Base-by-base conservation (phyloP, 805 yeast genomes). In the Pichia deserticola region DNA sequence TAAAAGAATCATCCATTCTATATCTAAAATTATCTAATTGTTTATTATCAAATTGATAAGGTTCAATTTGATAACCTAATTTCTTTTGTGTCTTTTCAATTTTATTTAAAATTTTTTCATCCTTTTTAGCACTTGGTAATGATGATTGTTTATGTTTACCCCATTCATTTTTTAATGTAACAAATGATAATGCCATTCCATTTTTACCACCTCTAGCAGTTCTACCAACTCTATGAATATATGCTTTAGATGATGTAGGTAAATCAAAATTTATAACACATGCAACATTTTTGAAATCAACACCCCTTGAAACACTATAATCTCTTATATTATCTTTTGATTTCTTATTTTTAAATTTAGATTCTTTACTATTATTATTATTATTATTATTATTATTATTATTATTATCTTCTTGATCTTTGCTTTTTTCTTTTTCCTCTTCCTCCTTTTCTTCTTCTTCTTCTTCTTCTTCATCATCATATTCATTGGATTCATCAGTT, bases 141-240 rank as follows among this genome's bases (percentile, higher is more conserved):
- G 81, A 72, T 1, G 98, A 89, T 32, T 82, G 79, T 64, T 83
- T 89, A 69, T 93, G 97, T 60, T 86, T 88, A 34, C 96, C 97
- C 70, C 85, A 83, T 60, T 87, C 90, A 54, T 83, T 86, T 35
- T 73, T 69, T 30, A 93, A 86, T 29, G 92, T 89, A 20, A 90
- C 93, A 70, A 92, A 93, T 15, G 97, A 89, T 49, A 93, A 75
- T 0, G 98, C 86, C 79, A 89, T 90, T 51, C 99, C 99, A 1
- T 93, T 76, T 63, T 88, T 89, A 48, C 97, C 96, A 7, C 96
- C 98, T 69, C 99, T 82, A 5, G 99, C 99, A 5, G 99, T 93
- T 72, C 99, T 82, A 46, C 99, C 99, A 36, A 93, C 79, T 64
- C 99, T 79, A 67, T 93, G 99, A 33, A 89, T 83, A 63, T 93